Evolutionary conservation across 108 stramenopile genomes (phyloP).

Genomic region (Cyclostephanos invisitatus): DNA sequence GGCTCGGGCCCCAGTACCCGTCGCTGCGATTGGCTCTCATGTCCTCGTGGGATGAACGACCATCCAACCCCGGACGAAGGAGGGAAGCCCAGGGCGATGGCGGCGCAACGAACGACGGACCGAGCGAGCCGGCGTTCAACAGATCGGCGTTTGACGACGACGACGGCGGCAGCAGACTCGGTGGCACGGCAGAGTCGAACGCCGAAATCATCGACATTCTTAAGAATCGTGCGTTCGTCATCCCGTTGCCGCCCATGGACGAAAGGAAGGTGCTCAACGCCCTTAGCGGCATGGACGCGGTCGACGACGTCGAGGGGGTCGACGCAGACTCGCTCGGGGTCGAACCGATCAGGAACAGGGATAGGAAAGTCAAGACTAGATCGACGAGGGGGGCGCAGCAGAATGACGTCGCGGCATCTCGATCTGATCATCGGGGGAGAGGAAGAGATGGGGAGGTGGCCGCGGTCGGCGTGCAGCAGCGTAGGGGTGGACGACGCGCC

Average conservation of each 20-base stretch:
- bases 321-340: constrained; percentile 5
- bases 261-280: constrained; percentile 69
- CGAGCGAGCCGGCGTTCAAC: not conserved
- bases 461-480: not conserved
- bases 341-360: not conserved
- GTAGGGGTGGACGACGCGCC: constrained; percentile 19
- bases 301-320: constrained; percentile 19
- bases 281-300: constrained; percentile 33
- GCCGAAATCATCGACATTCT: constrained; percentile 60
- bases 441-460: not conserved
- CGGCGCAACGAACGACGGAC: not conserved
- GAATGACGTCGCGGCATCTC: not conserved
- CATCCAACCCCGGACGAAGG: no score
- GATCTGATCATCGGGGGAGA: not conserved
- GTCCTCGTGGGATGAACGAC: constrained; percentile 13
- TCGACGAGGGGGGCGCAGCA: not conserved
- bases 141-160: constrained; percentile 37
- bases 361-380: constrained; percentile 25
- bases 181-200: constrained; percentile 37
- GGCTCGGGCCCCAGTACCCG: constrained; percentile 73
- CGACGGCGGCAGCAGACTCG: constrained; percentile 20
- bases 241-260: constrained; percentile 63
- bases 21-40: constrained; percentile 59
- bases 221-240: constrained; percentile 60
- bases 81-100: not conserved